These are phyloP conservation scores for Aureobasidium namibiae DNA, from an alignment of 2,329 filamentous ascomycete species.

Conservation along the genomic window DNA sequence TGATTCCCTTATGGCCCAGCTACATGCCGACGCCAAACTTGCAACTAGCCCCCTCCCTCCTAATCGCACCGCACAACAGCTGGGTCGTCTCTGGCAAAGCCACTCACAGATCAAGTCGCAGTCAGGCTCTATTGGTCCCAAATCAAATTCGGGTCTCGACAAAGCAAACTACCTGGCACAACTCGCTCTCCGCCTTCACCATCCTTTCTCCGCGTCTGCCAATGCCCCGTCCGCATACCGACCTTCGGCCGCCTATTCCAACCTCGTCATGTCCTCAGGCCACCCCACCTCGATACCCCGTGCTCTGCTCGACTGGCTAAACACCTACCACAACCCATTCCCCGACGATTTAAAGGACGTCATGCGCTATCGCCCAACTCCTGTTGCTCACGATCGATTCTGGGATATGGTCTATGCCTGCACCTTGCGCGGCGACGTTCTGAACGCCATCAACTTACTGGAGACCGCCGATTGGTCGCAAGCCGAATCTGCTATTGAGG, in stretches of 20 bases:
- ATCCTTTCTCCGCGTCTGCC: conserved; percentile 44
- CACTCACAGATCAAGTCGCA: conserved; percentile 21
- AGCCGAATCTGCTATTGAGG: conserved; percentile 52
- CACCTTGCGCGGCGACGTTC: conserved; percentile 66
- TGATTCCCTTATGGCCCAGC: conserved; percentile 54
- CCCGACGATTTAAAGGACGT: conserved; percentile 59
- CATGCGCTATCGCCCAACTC: conserved; percentile 57
- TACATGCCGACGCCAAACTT: conserved; percentile 28
- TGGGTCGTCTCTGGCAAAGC: conserved; percentile 23
- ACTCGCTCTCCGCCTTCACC: conserved; percentile 70
- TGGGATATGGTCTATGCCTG: conserved; percentile 77
- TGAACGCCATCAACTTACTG: conserved; percentile 59
- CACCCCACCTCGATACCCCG: conserved; percentile 54
- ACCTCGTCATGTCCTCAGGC: conserved; percentile 13
- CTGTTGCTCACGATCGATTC: conserved; percentile 67
- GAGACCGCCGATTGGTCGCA: conserved; percentile 69
- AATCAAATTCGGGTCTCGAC: conserved; percentile 52
- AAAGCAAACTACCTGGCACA: conserved; percentile 75
- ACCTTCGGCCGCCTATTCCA: conserved; percentile 12
- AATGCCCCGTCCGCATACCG: conserved; percentile 22
- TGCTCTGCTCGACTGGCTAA: conserved; percentile 75
- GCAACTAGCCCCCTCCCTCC: conserved; percentile 25
- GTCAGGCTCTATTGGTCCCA: conserved; percentile 26
- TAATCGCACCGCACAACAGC: conserved; percentile 21
- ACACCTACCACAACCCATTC: conserved; percentile 65